These are phyloP conservation scores for Dryas octopetala DNA, from an alignment of 306 rosid species.

Conservation along the genomic window DNA sequence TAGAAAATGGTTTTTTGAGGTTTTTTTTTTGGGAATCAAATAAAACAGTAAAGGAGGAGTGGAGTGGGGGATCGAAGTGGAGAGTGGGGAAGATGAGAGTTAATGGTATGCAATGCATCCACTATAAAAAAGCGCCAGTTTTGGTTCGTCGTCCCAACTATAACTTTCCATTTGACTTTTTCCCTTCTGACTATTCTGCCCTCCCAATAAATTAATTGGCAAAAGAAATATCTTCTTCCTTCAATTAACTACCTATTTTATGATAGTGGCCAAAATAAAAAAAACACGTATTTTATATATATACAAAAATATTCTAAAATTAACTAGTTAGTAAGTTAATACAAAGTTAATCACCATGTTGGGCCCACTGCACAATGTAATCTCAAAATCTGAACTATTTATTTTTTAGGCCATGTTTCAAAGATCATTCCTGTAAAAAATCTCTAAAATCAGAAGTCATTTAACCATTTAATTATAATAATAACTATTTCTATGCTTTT, in stretches of 20 bases:
- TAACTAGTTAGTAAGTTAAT: no score
- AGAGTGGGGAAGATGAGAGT: conserved; percentile 1
- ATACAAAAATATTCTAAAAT: no score
- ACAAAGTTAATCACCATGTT: no score
- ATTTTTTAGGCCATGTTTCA: no score
- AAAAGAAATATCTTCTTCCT: not conserved
- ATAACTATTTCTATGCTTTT: no score
- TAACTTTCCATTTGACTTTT: conserved; percentile 31
- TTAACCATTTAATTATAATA: no score
- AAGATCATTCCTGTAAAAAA: no score
- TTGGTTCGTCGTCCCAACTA: conserved; percentile 25
- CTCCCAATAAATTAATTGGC: not conserved
- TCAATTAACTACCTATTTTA: not conserved
- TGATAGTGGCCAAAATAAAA: not conserved
- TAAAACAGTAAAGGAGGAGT: not conserved
- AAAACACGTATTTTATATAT: no score
- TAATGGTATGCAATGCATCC: not conserved
- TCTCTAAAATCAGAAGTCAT: no score
- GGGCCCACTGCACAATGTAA: no score
- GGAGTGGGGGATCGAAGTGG: conserved; percentile 24
- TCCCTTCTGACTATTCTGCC: not conserved
- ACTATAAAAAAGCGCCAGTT: conserved; percentile 35
- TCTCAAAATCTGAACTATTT: no score
- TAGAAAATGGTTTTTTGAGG: not conserved
- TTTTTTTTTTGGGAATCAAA: not conserved